A percentile compares a stretch with the other conserved stretches of the same genome.
Evolutionary conservation across 257 asterid genomes (phyloP).

Genomic region (Nicotiana paniculata): DNA sequence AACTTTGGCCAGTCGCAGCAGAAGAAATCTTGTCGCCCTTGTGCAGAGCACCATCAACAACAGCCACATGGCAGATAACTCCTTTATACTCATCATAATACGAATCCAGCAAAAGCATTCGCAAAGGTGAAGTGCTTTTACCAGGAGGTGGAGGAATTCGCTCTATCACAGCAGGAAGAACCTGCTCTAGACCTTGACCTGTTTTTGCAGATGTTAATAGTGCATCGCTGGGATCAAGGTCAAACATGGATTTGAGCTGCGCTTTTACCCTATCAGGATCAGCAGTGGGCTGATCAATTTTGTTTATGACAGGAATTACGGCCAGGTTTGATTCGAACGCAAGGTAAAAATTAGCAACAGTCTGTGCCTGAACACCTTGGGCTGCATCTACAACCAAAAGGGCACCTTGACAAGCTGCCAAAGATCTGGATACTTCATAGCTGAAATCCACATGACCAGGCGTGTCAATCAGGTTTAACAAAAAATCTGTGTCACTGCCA

Average conservation of each 20-base stretch:
- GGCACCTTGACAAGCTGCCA: slow-evolving; percentile 99
- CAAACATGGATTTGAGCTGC: slow-evolving; percentile 89
- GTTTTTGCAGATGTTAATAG: slow-evolving; percentile 92
- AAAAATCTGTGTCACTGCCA: slow-evolving; percentile 52
- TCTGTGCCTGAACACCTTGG: slow-evolving; percentile 98
- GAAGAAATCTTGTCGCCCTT: slow-evolving; percentile 90
- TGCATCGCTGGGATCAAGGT: slow-evolving; percentile 77
- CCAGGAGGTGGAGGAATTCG: slow-evolving; percentile 94
- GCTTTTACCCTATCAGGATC: slow-evolving; percentile 93
- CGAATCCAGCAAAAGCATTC: slow-evolving; percentile 91
- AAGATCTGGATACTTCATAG: slow-evolving; percentile 92
- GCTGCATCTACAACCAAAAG: slow-evolving; percentile 98
- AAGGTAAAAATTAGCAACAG: slow-evolving; percentile 92
- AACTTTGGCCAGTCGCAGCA: slow-evolving; percentile 85
- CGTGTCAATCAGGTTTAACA: slow-evolving; percentile 83
- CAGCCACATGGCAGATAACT: slow-evolving; percentile 95
- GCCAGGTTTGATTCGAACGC: slow-evolving; percentile 88
- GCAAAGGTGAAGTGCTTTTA: slow-evolving; percentile 41
- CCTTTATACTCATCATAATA: slow-evolving; percentile 97
- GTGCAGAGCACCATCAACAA: slow-evolving; percentile 82
- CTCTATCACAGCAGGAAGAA: slow-evolving; percentile 97
- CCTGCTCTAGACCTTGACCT: slow-evolving; percentile 81
- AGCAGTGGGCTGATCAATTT: slow-evolving; percentile 97
- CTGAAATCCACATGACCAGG: slow-evolving; percentile 99
- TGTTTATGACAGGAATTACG: slow-evolving; percentile 81